Percentiles rank a stretch among this genome's conserved stretches.
Evolutionary conservation across 768 basidiomycete species (phyloP).

Genomic region (Termitomyces sp.): DNA sequence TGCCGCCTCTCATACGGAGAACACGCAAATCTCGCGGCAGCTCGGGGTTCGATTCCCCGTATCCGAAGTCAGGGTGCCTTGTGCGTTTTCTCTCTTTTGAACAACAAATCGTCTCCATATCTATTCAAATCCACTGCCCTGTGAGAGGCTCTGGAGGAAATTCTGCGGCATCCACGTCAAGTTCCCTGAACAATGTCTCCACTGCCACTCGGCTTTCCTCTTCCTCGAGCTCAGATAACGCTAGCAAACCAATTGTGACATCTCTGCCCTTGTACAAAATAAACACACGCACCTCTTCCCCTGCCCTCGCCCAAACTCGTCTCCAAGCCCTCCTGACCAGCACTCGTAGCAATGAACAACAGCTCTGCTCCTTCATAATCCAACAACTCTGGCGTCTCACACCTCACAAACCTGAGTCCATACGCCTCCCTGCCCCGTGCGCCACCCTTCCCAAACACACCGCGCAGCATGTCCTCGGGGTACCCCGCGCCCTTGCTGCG

Average conservation of each 20-base stretch:
- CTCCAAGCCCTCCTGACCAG: constrained; percentile 41
- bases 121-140: constrained; percentile 42
- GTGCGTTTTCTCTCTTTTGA: no score
- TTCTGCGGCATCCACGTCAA: constrained; percentile 32
- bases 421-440: constrained; percentile 25
- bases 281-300: constrained; percentile 37
- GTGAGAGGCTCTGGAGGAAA: constrained; percentile 42
- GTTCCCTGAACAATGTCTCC: constrained; percentile 38
- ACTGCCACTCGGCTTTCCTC: constrained; percentile 32
- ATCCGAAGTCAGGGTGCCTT: background rate
- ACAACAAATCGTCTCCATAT: background rate
- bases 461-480: constrained; percentile 38
- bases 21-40: background rate
- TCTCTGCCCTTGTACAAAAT: background rate
- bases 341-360: constrained; percentile 46
- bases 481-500: constrained; percentile 34
- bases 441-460: constrained; percentile 41
- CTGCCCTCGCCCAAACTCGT: constrained; percentile 45
- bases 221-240: constrained; percentile 31
- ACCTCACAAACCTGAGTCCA: constrained; percentile 46
- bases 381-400: constrained; percentile 44
- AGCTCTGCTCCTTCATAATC: constrained; percentile 51
- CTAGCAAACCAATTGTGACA: constrained; percentile 16
- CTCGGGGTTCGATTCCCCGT: background rate
- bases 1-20: constrained; percentile 40